Base-by-base conservation (phyloP, 768 basidiomycete genomes). In the Hysterangium stoloniferum region DNA sequence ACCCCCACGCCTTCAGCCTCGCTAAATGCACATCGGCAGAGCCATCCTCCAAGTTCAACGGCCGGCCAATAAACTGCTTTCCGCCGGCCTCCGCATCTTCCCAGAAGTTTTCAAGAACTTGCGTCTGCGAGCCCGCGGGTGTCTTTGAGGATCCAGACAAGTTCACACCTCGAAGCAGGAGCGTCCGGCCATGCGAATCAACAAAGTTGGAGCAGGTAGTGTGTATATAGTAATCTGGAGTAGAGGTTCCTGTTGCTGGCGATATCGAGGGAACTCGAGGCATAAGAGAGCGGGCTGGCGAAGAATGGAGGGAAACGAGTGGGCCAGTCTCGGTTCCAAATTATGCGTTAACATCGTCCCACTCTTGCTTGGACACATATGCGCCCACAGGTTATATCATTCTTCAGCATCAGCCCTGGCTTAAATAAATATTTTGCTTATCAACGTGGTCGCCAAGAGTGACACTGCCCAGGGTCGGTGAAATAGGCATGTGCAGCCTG, bases 101-200 rank as follows among this genome's bases (percentile, higher is more conserved):
- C 90, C 91, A 96, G 64, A 96, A 90, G 15, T 74, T 80, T 1
- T 87, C 78, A 1, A 82, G 71, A 25, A 78, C 58, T 53, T 86
- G 75, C 0, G 84, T 84, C 0, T 82, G 87, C 50, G 79, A 74
- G 41, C 73, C 78, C 0, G 80, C 62, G 0, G 95, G 94, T 0
- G 86, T 82, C 62, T 99, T 99, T 41, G 84, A 79, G 1, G 90
- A 82, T 6, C 90, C 90, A 11, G 89, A 85, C 40, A 98, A 78
- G 64, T 99, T 99, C 37, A 97, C 87, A n/a, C 96, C 96, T 47
- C 95, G 80, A 0, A 99, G 72, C 13, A 97, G 71, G 17, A 95
- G 66, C 0, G 84, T 84, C 40, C 91, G 79, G 19, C 89, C 86
- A 46, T 71, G 64, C 48, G 73, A 73, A 66, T 91, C 88, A 60